Percentiles rank a stretch among this genome's conserved stretches.
These are phyloP conservation scores for Ceratonia siliqua DNA, from an alignment of 306 rosid genomes.

Conservation along the genomic window DNA sequence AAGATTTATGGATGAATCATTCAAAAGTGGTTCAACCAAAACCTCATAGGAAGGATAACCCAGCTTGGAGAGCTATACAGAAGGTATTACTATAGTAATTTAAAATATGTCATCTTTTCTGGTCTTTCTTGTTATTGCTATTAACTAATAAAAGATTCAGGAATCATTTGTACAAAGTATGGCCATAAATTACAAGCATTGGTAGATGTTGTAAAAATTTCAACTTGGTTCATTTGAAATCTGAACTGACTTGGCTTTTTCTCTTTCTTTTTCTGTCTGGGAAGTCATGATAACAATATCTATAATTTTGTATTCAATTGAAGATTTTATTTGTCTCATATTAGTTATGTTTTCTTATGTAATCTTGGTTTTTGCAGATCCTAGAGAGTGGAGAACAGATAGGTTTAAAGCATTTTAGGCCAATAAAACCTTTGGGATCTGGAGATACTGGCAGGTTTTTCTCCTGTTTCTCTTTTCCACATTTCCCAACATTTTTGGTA, in stretches of 20 bases:
- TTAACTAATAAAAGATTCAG: neutral
- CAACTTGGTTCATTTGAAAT: neutral
- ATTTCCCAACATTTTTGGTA: constrained; percentile 18
- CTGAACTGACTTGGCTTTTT: neutral
- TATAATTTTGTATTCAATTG: constrained; percentile 1
- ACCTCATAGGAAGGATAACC: constrained; percentile 79
- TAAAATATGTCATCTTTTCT: neutral
- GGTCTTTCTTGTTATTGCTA: neutral
- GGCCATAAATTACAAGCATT: neutral
- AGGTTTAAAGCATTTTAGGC: constrained; percentile 81
- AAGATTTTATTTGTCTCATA: neutral
- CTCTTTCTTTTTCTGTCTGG: neutral
- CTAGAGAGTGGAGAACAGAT: constrained; percentile 71
- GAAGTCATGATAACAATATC: constrained; percentile 15
- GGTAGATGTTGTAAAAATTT: neutral
- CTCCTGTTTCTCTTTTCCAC: neutral
- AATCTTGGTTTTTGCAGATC: constrained; percentile 59
- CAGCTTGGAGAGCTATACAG: constrained; percentile 77
- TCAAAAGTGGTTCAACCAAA: constrained; percentile 81
- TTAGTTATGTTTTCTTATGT: constrained; percentile 25
- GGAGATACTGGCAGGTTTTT: constrained; percentile 96
- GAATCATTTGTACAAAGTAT: constrained; percentile 9
- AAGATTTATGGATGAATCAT: constrained; percentile 94
- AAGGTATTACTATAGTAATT: constrained; percentile 50
- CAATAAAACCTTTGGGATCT: constrained; percentile 85